These are phyloP conservation scores for Ilyonectria destructans DNA, from an alignment of 2,329 filamentous ascomycete genomes.

Conservation along the genomic window DNA sequence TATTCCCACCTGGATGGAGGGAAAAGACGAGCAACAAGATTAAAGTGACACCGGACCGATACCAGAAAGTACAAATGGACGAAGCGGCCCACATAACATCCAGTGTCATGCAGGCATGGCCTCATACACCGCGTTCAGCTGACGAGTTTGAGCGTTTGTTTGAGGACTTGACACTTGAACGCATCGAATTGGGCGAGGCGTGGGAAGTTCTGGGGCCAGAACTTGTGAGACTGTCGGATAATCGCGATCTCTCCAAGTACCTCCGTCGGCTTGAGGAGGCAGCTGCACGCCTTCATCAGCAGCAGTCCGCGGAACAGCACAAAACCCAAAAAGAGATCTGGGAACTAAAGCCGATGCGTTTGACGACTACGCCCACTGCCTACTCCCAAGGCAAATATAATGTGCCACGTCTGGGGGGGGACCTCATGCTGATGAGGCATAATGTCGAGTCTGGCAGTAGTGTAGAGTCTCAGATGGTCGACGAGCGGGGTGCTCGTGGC, in stretches of 20 bases:
- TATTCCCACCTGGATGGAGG: background rate
- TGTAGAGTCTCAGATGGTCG: background rate
- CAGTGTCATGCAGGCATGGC: conserved; percentile 17
- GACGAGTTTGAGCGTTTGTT: background rate
- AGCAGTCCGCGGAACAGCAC: background rate
- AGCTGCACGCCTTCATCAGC: background rate
- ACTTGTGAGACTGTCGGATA: conserved; percentile 4
- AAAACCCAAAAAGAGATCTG: background rate
- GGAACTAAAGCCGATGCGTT: background rate
- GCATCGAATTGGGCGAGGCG: background rate
- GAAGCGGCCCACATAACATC: background rate
- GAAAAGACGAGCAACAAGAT: background rate
- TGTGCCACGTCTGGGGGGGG: conserved; percentile 4
- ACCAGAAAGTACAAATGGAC: background rate
- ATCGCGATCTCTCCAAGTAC: conserved; percentile 27
- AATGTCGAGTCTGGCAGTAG: background rate
- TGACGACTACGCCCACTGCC: fast-evolving
- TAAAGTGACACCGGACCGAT: background rate
- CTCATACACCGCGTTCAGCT: background rate
- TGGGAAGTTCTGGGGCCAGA: background rate
- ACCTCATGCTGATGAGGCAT: conserved; percentile 9
- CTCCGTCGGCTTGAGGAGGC: background rate
- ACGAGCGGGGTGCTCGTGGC: background rate
- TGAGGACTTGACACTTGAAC: background rate
- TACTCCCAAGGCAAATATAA: too few relatives aligned